phyloP scores from a whole-genome alignment of 768 basidiomycete species.

The Tylopilus felleus region DNA sequence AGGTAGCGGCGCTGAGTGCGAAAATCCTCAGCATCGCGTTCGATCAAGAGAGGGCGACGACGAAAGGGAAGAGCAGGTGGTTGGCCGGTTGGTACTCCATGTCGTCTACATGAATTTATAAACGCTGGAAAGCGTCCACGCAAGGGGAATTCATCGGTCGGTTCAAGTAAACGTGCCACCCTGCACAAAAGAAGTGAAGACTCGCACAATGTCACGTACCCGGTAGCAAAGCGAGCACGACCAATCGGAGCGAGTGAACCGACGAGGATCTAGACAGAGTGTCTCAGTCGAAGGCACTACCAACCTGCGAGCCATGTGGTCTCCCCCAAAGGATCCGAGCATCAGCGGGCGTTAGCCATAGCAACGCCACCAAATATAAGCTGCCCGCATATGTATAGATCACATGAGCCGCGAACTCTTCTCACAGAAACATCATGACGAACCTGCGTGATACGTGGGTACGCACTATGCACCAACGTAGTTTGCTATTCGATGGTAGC shows the following conservation, averaged over 20 bases:
- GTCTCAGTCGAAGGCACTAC: background rate
- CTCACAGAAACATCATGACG: background rate
- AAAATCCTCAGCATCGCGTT: background rate
- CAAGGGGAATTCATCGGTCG: background rate
- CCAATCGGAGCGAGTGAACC: background rate
- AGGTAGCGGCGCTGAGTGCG: background rate
- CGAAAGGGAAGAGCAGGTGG: background rate
- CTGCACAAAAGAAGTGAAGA: background rate
- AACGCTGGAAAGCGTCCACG: background rate
- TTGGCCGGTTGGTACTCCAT: background rate
- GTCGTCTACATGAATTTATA: background rate
- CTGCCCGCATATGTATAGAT: background rate
- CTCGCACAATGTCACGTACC: background rate
- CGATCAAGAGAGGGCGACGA: background rate
- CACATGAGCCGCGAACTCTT: background rate
- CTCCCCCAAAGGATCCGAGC: background rate
- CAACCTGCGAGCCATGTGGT: background rate
- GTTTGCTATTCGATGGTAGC: background rate
- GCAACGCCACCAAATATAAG: background rate
- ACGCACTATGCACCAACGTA: background rate
- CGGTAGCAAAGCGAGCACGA: background rate
- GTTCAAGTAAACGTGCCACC: background rate
- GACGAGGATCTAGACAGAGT: background rate
- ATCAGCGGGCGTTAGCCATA: background rate
- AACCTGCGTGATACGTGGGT: background rate